Percentiles rank a stretch among this genome's conserved stretches.
These are phyloP conservation scores for Paradendryphiella salina DNA, from an alignment of 2,329 filamentous ascomycete genomes.

Conservation along the genomic window DNA sequence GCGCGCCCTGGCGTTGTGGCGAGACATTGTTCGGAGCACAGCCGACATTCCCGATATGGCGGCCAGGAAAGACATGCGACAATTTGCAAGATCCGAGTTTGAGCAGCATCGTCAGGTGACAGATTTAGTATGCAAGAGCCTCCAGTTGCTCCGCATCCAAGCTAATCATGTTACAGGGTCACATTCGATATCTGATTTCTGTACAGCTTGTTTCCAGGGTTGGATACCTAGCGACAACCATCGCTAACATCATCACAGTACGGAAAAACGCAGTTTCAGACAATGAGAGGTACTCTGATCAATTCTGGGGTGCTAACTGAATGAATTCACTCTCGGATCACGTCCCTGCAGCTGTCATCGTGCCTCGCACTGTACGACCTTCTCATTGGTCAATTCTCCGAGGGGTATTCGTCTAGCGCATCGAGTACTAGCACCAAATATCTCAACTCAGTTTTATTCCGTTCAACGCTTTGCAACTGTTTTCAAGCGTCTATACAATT, in stretches of 20 bases:
- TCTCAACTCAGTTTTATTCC: background rate
- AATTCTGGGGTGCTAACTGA: slow-evolving; percentile 39
- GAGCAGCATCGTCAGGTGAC: slow-evolving; percentile 52
- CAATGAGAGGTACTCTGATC: slow-evolving; percentile 49
- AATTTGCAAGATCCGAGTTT: slow-evolving; percentile 56
- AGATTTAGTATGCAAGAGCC: slow-evolving; percentile 48
- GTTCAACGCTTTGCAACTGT: background rate
- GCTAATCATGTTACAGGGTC: slow-evolving; percentile 38
- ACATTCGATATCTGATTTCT: slow-evolving; percentile 55
- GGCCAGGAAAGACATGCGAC: slow-evolving; percentile 49
- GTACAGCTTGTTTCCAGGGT: slow-evolving; percentile 30
- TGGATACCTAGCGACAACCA: background rate
- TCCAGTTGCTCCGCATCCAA: too few relatives aligned
- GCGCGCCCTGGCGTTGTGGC: slow-evolving; percentile 53
- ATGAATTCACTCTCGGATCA: slow-evolving; percentile 13
- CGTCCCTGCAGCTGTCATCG: slow-evolving; percentile 2
- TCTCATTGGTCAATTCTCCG: slow-evolving; percentile 17
- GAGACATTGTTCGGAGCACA: slow-evolving; percentile 52
- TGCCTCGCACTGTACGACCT: background rate
- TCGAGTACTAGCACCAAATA: slow-evolving; percentile 5
- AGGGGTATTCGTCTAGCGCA: slow-evolving; percentile 23
- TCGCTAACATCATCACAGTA: slow-evolving; percentile 33
- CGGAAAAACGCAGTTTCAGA: slow-evolving; percentile 56
- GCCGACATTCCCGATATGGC: slow-evolving; percentile 36
- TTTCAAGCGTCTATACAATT: background rate